Evolutionary conservation across 108 stramenopile genomes (phyloP), one percentile per base, ranked within the genome.

Genomic region (Fragilaria radians): DNA sequence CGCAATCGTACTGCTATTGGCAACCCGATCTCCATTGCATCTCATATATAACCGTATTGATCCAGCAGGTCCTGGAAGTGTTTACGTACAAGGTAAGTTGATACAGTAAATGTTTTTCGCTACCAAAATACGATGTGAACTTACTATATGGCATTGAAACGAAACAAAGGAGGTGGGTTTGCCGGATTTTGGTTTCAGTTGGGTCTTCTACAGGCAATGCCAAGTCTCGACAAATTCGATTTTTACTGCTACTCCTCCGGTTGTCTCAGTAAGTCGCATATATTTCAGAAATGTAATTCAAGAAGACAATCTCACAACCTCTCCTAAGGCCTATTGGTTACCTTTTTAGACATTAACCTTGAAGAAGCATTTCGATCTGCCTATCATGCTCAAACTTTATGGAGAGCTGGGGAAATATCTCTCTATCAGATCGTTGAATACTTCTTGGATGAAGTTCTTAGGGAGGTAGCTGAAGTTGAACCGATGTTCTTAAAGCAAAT

Each of bases 181-280:
- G 28, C 56, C 31, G 66, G 66, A 1, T 67, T 67, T 52, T 67
- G 66, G 66, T 67, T 59, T 30, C 66, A 67, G 30, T 57, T 67
- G 1, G 66, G 66, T n/a, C 58, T 49, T 52, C 34, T 67, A 22
- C 66, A 67, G 9, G 34, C 66, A 23, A 34, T 67, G 27, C 29
- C 31, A 27, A 28, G 53, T 46, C 34, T 59, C 1, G 27, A 59
- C 18, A 45, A 67, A 17, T 59, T 59, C 48, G 58, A 67, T 28
- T 67, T 59, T 51, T 67, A 67, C 29, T 67, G 66, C 34, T 67
- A 25, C 30, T 67, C 66, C 1, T 50, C 66, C 4, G 66, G 51
- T 2, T 67, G 36, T 14, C 36, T 42, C 36, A 42, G 36, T 42
- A 42, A 42, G 36, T 42, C 14, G n/a, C n/a, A n/a, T n/a, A n/a